These are phyloP conservation scores for Fusarium sp. DNA, from an alignment of 2,329 filamentous ascomycete genomes.

Conservation along the genomic window DNA sequence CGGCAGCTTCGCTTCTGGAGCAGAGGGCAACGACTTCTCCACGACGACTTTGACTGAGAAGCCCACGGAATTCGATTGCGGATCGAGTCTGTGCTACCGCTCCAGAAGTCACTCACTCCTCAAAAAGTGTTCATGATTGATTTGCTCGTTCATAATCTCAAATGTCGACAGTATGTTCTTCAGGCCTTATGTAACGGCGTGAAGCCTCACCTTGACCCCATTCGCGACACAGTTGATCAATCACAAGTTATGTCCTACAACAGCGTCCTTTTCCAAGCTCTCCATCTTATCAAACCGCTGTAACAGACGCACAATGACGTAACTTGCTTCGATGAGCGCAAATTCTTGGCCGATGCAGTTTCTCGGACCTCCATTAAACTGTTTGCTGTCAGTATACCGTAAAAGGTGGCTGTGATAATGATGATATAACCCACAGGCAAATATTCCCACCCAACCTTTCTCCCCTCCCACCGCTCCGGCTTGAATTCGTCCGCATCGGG, in stretches of 20 bases:
- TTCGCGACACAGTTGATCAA: not conserved
- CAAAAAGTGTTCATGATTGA: not conserved
- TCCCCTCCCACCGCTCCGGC: slow-evolving; percentile 55
- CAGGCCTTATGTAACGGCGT: not conserved
- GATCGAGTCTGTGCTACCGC: too few species aligned
- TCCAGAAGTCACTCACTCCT: not conserved
- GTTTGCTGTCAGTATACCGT: slow-evolving; percentile 36
- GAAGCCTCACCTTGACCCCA: not conserved
- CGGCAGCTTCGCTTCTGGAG: not conserved
- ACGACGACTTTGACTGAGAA: too few species aligned
- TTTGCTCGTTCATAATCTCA: not conserved
- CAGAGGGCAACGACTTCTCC: not conserved
- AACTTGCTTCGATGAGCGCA: slow-evolving; percentile 29
- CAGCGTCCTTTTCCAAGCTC: not conserved
- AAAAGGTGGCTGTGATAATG: rapidly evolving
- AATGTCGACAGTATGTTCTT: not conserved
- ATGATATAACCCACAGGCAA: slow-evolving; percentile 25
- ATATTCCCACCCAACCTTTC: slow-evolving; percentile 43
- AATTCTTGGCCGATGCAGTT: slow-evolving; percentile 52
- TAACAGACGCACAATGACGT: slow-evolving; percentile 29
- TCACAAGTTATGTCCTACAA: not conserved
- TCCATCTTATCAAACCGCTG: slow-evolving; percentile 7
- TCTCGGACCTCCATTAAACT: slow-evolving; percentile 60
- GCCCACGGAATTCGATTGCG: too few species aligned
- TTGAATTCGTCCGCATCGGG: slow-evolving; percentile 54